Evolutionary conservation across 345 rosid genomes (phyloP).

Genomic region (Moringa oleifera): DNA sequence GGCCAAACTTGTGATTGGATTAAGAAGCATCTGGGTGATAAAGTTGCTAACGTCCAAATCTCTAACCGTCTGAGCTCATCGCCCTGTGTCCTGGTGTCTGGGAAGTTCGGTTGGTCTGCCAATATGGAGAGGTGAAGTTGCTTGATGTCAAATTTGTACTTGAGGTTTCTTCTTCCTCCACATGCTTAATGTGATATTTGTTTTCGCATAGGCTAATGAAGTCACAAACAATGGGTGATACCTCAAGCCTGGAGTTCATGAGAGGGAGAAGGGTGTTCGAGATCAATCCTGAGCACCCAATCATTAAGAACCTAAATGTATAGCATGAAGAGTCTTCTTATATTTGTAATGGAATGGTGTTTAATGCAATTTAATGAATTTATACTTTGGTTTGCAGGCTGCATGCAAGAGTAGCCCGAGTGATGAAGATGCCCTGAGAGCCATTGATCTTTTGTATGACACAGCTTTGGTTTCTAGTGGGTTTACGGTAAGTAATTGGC

Average conservation of each 20-base stretch:
- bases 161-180: not conserved
- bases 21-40: conserved; percentile 79
- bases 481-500: conserved; percentile 58
- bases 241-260: conserved; percentile 86
- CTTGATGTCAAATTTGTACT: not conserved
- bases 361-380: not conserved
- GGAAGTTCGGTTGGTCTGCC: conserved; percentile 98
- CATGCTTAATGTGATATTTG: conserved; percentile 1
- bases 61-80: conserved; percentile 90
- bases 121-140: conserved; percentile 87
- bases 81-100: conserved; percentile 92
- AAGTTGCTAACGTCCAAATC: conserved; percentile 85
- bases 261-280: conserved; percentile 94
- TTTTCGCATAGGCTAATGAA: conserved; percentile 73
- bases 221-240: conserved; percentile 79
- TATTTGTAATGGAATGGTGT: not conserved
- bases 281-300: conserved; percentile 88
- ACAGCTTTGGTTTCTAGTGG: conserved; percentile 96
- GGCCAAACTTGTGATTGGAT: conserved; percentile 96
- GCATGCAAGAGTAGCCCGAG: conserved; percentile 65
- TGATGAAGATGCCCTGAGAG: conserved; percentile 75
- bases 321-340: not conserved
- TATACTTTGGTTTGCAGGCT: conserved; percentile 41
- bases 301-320: conserved; percentile 67
- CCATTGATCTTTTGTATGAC: conserved; percentile 82